These are phyloP conservation scores for Punica granatum DNA, from an alignment of 345 rosid species.

Conservation along the genomic window DNA sequence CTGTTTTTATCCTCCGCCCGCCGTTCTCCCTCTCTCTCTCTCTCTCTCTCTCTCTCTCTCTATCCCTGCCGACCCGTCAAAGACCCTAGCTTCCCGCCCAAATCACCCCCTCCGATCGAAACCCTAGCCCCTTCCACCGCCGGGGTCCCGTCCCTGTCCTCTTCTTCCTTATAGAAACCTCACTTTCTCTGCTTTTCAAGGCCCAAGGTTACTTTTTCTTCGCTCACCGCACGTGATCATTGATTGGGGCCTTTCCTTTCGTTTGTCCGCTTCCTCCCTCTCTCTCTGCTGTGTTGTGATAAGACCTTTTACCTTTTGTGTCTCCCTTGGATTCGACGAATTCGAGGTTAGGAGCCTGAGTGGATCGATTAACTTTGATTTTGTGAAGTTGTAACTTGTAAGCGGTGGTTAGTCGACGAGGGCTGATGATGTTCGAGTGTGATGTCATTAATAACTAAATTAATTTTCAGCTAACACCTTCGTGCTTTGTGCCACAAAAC, in stretches of 20 bases:
- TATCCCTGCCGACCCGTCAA: background rate
- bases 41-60: slow-evolving; percentile 1
- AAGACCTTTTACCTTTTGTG: background rate
- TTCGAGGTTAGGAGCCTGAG: too few species aligned
- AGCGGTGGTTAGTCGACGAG: background rate
- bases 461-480: background rate
- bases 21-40: background rate
- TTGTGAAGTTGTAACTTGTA: too few species aligned
- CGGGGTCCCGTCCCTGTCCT: background rate
- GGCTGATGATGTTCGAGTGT: background rate
- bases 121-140: background rate
- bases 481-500: background rate
- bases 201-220: background rate
- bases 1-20: background rate
- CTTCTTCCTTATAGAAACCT: background rate
- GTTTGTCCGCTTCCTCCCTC: background rate
- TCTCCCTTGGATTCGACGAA: background rate
- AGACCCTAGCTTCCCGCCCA: slow-evolving; percentile 1
- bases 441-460: background rate
- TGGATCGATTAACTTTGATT: too few species aligned
- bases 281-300: background rate
- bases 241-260: background rate
- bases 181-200: background rate
- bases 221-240: background rate
- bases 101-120: background rate